A percentile compares a stretch with the other conserved stretches of the same genome.
These are phyloP conservation scores for Scleroderma citrinum DNA, from an alignment of 768 basidiomycete species.

Conservation along the genomic window DNA sequence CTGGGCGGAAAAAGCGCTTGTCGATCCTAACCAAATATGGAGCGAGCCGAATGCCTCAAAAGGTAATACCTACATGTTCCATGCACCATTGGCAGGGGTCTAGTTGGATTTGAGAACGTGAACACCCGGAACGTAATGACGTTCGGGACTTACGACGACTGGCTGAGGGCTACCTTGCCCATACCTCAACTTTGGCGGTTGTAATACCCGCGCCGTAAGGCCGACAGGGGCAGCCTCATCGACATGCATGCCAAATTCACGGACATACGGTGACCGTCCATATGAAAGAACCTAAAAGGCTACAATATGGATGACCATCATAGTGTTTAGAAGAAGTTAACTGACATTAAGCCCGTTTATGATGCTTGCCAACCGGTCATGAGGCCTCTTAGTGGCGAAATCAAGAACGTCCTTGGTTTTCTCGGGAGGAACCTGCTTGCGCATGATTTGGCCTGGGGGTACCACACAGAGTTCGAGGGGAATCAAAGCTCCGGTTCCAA, in stretches of 20 bases:
- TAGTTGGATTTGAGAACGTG: constrained; percentile 19
- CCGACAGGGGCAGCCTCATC: constrained; percentile 45
- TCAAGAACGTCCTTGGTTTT: constrained; percentile 56
- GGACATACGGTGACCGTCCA: constrained; percentile 69
- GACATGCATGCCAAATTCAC: constrained; percentile 67
- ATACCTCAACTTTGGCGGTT: constrained; percentile 62
- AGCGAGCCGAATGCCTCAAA: neutral
- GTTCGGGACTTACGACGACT: constrained; percentile 43
- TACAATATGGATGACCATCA: neutral
- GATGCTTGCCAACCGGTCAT: constrained; percentile 52
- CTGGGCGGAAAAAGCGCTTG: constrained; percentile 60
- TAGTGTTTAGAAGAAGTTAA: neutral
- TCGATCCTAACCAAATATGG: constrained; percentile 47
- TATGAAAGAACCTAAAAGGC: constrained; percentile 50
- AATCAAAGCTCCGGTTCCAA: constrained; percentile 54
- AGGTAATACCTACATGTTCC: constrained; percentile 60
- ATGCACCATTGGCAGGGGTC: constrained; percentile 61
- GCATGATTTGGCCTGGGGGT: constrained; percentile 60
- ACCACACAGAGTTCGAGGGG: constrained; percentile 67
- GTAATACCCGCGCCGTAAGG: constrained; percentile 57
- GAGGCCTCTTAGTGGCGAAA: constrained; percentile 62
- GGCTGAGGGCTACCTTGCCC: constrained; percentile 49
- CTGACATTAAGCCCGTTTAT: constrained; percentile 45
- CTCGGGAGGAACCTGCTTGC: constrained; percentile 64
- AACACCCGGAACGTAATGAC: neutral